A percentile compares a stretch with the other conserved stretches of the same genome.
phyloP scores from a whole-genome alignment of 2,329 filamentous ascomycete species.

The Fusarium circinatum region DNA sequence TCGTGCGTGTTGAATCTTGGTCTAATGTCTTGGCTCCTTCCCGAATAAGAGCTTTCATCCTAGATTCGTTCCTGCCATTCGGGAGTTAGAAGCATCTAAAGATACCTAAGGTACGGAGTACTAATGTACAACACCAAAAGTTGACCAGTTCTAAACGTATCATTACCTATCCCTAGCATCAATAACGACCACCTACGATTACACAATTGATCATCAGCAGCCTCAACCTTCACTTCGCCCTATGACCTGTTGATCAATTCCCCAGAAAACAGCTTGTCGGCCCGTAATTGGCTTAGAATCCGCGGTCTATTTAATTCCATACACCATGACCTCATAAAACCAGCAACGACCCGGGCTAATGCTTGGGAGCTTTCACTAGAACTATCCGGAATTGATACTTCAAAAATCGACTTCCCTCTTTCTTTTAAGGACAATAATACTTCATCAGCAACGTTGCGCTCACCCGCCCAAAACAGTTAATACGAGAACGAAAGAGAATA shows the following conservation, averaged over 20 bases:
- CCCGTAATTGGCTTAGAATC: constrained; percentile 30
- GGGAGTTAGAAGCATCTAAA: neutral
- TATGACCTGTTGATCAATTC: constrained; percentile 25
- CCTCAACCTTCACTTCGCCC: constrained; percentile 6
- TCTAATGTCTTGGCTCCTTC: constrained; percentile 31
- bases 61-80: constrained; percentile 15
- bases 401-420: neutral
- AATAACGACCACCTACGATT: constrained; percentile 3
- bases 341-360: constrained; percentile 12
- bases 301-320: constrained; percentile 20
- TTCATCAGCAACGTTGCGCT: neutral
- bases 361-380: constrained; percentile 3
- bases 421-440: neutral
- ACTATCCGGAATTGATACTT: neutral
- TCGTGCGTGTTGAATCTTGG: neutral
- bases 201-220: neutral
- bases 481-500: constrained; percentile 15
- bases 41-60: constrained; percentile 13
- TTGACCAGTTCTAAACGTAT: neutral
- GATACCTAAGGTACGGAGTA: neutral
- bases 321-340: constrained; percentile 41
- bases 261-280: constrained; percentile 23
- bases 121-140: constrained; percentile 5
- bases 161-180: neutral
- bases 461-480: neutral